Conservation (phyloP, 2,329 filamentous ascomycete species). For the Exophiala aquamarina region DNA sequence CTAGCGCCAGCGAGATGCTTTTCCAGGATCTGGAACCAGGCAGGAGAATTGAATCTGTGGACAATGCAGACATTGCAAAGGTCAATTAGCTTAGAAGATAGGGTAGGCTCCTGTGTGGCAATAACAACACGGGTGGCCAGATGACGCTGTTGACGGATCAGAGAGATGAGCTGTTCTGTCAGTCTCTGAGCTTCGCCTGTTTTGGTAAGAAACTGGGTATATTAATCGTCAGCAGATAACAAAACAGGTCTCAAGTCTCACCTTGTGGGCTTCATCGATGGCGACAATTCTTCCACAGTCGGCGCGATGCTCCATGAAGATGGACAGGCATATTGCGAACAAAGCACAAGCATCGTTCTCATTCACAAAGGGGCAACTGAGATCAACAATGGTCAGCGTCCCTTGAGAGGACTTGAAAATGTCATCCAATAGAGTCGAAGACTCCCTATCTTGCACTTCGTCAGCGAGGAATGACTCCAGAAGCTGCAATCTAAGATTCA, state of each 20-base stretch:
- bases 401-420: slow-evolving; percentile 42
- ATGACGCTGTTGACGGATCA: slow-evolving; percentile 71
- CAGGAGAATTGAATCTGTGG: slow-evolving; percentile 68
- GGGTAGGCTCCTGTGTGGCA: slow-evolving; percentile 74
- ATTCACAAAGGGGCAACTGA: slow-evolving; percentile 71
- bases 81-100: slow-evolving; percentile 67
- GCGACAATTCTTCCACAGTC: slow-evolving; percentile 62
- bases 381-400: slow-evolving; percentile 65
- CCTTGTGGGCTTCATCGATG: slow-evolving; percentile 76
- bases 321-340: slow-evolving; percentile 68
- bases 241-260: slow-evolving; percentile 29
- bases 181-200: slow-evolving; percentile 57
- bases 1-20: slow-evolving; percentile 39
- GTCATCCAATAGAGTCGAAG: slow-evolving; percentile 8
- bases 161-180: slow-evolving; percentile 61
- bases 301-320: slow-evolving; percentile 60
- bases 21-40: slow-evolving; percentile 56
- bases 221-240: not conserved
- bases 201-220: slow-evolving; percentile 58
- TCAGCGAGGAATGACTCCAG: slow-evolving; percentile 64
- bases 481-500: slow-evolving; percentile 61
- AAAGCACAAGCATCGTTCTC: slow-evolving; percentile 66
- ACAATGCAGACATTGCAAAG: slow-evolving; percentile 71
- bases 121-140: slow-evolving; percentile 66
- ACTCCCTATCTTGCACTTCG: slow-evolving; percentile 14